A percentile compares a stretch with the other conserved stretches of the same genome.
Evolutionary conservation across 1,139 yeast species (phyloP).

Genomic region (Geotrichum macrosporum): DNA sequence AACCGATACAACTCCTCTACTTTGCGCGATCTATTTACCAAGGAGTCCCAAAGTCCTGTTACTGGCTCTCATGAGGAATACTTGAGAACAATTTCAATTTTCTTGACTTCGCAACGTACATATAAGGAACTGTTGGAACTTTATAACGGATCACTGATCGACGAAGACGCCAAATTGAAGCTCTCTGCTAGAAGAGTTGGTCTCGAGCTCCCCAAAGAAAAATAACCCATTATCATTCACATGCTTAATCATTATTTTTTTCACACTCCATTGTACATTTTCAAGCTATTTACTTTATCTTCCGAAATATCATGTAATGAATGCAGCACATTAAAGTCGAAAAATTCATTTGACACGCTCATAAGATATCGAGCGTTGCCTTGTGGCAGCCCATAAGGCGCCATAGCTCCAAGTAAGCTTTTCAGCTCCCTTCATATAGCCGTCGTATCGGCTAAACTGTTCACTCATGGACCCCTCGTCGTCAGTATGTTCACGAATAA

Average conservation of each 20-base stretch:
- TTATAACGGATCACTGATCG: constrained; percentile 75
- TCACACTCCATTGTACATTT: constrained; percentile 9
- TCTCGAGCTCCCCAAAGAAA: constrained; percentile 49
- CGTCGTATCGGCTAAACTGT: constrained; percentile 75
- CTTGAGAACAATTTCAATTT: constrained; percentile 50
- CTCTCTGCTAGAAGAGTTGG: constrained; percentile 87
- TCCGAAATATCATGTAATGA: not conserved
- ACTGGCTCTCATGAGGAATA: constrained; percentile 31
- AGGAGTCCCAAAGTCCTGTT: constrained; percentile 1
- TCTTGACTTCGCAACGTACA: constrained; percentile 65
- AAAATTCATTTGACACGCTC: constrained; percentile 2
- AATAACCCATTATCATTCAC: not conserved
- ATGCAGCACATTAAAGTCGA: constrained; percentile 1
- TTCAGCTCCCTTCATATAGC: constrained; percentile 83
- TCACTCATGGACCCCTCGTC: constrained; percentile 78
- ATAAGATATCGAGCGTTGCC: constrained; percentile 34
- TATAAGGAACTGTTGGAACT: constrained; percentile 77
- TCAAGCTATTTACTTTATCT: not conserved
- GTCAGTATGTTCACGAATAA: constrained; percentile 68
- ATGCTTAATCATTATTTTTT: not conserved
- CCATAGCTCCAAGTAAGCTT: constrained; percentile 91
- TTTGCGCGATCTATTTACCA: constrained; percentile 26
- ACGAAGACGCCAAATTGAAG: constrained; percentile 70
- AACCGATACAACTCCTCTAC: constrained; percentile 26
- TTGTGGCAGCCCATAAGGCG: constrained; percentile 65